These are phyloP conservation scores for Ganoderma leucocontextum DNA, from an alignment of 1,284 basidiomycete species.

Conservation along the genomic window DNA sequence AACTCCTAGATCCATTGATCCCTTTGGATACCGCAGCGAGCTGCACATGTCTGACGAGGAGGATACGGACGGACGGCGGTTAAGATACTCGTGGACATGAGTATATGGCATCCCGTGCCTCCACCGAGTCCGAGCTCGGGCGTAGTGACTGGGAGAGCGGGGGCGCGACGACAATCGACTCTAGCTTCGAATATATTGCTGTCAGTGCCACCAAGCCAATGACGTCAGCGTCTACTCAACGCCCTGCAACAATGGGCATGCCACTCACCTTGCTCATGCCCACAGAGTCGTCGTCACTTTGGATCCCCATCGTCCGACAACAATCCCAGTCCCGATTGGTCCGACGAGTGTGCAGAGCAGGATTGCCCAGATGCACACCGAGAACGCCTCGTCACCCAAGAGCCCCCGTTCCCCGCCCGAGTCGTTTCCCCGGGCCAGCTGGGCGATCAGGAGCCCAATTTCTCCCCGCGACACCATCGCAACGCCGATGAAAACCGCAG, in stretches of 20 bases:
- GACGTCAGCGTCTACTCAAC: constrained; percentile 25
- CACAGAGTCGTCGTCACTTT: constrained; percentile 29
- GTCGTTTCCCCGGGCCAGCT: constrained; percentile 35
- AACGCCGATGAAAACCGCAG: constrained; percentile 42
- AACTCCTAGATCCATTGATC: too few species aligned
- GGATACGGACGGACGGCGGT: too few species aligned
- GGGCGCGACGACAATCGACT: too few species aligned
- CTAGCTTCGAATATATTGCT: too few species aligned
- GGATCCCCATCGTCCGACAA: constrained; percentile 34
- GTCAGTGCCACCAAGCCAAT: background rate
- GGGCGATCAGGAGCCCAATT: constrained; percentile 55
- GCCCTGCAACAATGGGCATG: background rate
- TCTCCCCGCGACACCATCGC: constrained; percentile 62
- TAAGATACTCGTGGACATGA: too few species aligned
- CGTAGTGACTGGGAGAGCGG: too few species aligned
- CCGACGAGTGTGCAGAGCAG: constrained; percentile 58
- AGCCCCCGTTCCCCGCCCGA: constrained; percentile 32
- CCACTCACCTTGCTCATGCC: constrained; percentile 18
- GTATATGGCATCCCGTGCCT: too few species aligned
- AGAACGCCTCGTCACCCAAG: constrained; percentile 50
- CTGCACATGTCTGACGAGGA: too few species aligned
- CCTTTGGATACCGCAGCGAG: too few species aligned
- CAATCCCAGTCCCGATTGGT: constrained; percentile 49
- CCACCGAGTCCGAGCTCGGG: too few species aligned
- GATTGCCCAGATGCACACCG: constrained; percentile 57